Percentiles rank a stretch among this genome's conserved stretches.
These are phyloP conservation scores for Aspergillus sp. DNA, from an alignment of 2,329 filamentous ascomycete genomes.

Conservation along the genomic window DNA sequence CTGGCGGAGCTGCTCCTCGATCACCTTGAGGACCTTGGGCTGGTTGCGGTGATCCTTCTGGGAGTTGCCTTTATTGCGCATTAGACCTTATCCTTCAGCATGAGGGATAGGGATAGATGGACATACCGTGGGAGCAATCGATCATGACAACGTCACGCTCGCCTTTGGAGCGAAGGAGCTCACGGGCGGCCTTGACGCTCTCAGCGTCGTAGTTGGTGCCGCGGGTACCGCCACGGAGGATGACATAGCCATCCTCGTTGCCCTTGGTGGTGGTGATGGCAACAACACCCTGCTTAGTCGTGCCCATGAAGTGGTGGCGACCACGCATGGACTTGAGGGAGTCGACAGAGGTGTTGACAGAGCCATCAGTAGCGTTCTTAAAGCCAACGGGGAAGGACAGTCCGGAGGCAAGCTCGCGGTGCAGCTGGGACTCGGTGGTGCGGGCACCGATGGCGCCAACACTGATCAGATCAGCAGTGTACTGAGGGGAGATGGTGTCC, in stretches of 20 bases:
- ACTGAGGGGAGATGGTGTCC: constrained; percentile 96
- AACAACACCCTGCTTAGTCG: constrained; percentile 92
- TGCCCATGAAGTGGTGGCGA: constrained; percentile 91
- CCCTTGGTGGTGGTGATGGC: constrained; percentile 89
- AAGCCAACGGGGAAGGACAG: constrained; percentile 96
- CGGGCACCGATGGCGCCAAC: constrained; percentile 91
- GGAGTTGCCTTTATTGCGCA: constrained; percentile 62
- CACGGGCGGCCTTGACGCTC: constrained; percentile 74
- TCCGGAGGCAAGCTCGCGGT: constrained; percentile 89
- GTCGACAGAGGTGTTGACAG: constrained; percentile 84
- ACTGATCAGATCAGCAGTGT: constrained; percentile 90
- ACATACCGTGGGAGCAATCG: constrained; percentile 79
- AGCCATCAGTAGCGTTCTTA: constrained; percentile 97
- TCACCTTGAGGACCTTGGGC: constrained; percentile 77
- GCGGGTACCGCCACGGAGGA: constrained; percentile 82
- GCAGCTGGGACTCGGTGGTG: constrained; percentile 92
- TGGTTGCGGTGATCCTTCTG: constrained; percentile 96
- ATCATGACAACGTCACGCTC: constrained; percentile 91
- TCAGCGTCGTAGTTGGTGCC: constrained; percentile 91
- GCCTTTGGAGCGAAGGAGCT: constrained; percentile 74
- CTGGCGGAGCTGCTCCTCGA: constrained; percentile 79
- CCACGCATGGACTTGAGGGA: constrained; percentile 71
- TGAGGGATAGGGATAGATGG: not conserved
- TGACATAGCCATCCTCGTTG: constrained; percentile 96
- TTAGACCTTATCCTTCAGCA: not conserved